Conservation (phyloP, 352 stramenopile genomes). For the Globisporangium middletonii region DNA sequence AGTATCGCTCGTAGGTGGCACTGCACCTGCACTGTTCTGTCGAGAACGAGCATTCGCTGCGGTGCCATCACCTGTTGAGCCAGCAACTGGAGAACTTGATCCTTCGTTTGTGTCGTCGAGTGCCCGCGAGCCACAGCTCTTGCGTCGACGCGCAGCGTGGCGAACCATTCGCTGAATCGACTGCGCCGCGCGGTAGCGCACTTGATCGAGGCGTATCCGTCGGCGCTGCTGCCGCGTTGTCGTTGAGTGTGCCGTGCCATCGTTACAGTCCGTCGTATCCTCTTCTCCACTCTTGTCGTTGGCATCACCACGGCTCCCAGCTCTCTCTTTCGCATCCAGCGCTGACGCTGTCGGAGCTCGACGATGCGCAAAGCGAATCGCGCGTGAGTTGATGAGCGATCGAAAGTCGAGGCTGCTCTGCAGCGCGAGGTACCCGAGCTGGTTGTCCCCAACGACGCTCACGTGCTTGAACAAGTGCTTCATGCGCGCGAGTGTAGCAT, state of each 20-base stretch:
- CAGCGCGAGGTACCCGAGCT: constrained; percentile 34
- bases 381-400: constrained; percentile 29
- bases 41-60: not conserved
- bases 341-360: not conserved
- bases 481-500: constrained; percentile 8
- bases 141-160: not conserved
- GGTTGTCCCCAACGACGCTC: constrained; percentile 53
- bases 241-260: not conserved
- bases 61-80: too few relatives aligned
- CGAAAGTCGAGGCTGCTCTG: constrained; percentile 60
- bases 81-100: too few relatives aligned
- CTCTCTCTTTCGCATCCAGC: too few relatives aligned
- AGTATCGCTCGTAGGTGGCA: not conserved
- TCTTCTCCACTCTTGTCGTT: not conserved
- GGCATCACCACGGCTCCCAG: too few relatives aligned
- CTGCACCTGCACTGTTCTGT: not conserved
- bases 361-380: constrained; percentile 23
- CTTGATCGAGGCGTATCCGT: constrained; percentile 6
- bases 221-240: constrained; percentile 2
- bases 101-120: too few relatives aligned
- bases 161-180: constrained; percentile 21
- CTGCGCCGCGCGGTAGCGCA: not conserved
- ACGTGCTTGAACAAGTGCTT: constrained; percentile 57
- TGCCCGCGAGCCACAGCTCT: not conserved
- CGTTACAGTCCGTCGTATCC: constrained; percentile 2